Percentiles rank a stretch among this genome's conserved stretches.
phyloP scores from a whole-genome alignment of 129 eudicot species.

The Flaveria bidentis region DNA sequence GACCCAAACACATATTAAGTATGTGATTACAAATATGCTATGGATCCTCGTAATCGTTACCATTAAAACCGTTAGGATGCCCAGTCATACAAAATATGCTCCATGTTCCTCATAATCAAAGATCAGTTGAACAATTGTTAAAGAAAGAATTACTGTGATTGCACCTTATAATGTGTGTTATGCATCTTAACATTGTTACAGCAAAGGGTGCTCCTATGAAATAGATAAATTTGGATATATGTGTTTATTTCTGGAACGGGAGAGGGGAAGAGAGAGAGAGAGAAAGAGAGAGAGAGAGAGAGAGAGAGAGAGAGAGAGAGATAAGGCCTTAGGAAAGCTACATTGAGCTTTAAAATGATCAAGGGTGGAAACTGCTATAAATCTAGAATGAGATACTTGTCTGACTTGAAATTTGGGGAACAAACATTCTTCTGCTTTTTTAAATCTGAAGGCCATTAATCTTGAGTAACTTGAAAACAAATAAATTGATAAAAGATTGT shows the following conservation, averaged over 20 bases:
- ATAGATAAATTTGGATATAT: neutral
- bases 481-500: conserved; percentile 6
- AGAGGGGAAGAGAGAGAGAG: neutral
- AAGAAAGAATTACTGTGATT: conserved; percentile 1
- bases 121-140: conserved; percentile 9
- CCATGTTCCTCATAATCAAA: conserved; percentile 9
- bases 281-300: neutral
- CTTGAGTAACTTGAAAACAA: neutral
- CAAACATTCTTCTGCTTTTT: conserved; percentile 27
- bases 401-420: conserved; percentile 27
- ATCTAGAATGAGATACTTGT: conserved; percentile 19
- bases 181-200: conserved; percentile 4
- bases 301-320: neutral
- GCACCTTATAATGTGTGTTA: neutral
- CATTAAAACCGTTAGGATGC: conserved; percentile 11
- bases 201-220: neutral
- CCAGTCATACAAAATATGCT: neutral
- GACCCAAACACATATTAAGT: neutral
- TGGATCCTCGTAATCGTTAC: conserved; percentile 6
- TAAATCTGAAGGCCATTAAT: conserved; percentile 20
- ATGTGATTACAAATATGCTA: neutral
- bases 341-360: conserved; percentile 12
- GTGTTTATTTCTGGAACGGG: neutral
- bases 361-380: conserved; percentile 11
- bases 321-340: conserved; percentile 18